A percentile compares a stretch with the other conserved stretches of the same genome.
phyloP scores from a whole-genome alignment of 1,284 basidiomycete genomes.

The Calocybe gambosa region DNA sequence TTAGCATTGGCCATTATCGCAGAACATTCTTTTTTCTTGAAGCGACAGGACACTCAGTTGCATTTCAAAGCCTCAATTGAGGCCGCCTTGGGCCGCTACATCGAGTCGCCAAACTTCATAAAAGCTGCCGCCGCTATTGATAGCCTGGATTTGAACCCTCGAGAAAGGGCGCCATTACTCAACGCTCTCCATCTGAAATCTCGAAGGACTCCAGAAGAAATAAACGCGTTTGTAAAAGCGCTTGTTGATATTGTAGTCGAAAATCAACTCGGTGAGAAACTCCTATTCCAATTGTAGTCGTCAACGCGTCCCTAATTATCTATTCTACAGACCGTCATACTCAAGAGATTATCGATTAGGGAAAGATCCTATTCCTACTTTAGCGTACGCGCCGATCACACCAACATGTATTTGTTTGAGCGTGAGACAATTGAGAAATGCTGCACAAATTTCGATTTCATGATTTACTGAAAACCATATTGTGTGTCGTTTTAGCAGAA shows the following conservation, averaged over 20 bases:
- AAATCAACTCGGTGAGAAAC: slow-evolving; percentile 2
- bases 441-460: no score
- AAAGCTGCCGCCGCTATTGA: background rate
- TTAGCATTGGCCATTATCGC: slow-evolving; percentile 12
- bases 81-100: slow-evolving; percentile 6
- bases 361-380: no score
- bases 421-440: no score
- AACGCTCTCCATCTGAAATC: background rate
- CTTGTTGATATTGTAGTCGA: slow-evolving; percentile 5
- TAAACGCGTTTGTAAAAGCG: background rate
- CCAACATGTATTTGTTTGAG: no score
- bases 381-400: no score
- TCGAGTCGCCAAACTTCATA: slow-evolving; percentile 1
- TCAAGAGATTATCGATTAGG: no score
- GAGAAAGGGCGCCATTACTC: background rate
- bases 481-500: no score
- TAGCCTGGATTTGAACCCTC: background rate
- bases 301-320: background rate
- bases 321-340: no score
- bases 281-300: no score
- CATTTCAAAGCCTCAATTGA: slow-evolving; percentile 11
- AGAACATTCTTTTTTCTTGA: slow-evolving; percentile 13
- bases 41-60: slow-evolving; percentile 4
- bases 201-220: background rate
- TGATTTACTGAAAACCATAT: no score